phyloP scores from a whole-genome alignment of 1,284 basidiomycete species.

The Volvariella volvacea region DNA sequence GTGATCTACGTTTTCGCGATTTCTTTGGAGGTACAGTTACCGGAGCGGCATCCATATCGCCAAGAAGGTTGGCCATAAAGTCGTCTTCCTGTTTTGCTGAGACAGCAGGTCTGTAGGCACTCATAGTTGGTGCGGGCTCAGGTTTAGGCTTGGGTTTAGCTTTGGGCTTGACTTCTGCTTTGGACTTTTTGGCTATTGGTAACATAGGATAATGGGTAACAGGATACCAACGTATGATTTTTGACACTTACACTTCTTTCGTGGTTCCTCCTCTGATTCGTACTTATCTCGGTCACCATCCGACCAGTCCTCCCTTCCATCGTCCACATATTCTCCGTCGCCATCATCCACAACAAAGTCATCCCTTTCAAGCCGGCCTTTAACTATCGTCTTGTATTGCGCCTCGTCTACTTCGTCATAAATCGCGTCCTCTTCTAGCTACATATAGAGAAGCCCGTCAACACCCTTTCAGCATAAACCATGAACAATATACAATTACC shows the following conservation, averaged over 20 bases:
- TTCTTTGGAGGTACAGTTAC: slow-evolving; percentile 22
- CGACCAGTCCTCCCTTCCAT: slow-evolving; percentile 92
- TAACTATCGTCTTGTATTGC: slow-evolving; percentile 84
- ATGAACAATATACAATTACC: slow-evolving; percentile 17
- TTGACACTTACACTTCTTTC: slow-evolving; percentile 29
- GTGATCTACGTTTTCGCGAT: slow-evolving; percentile 70
- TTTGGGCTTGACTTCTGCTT: slow-evolving; percentile 28
- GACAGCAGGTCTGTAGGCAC: slow-evolving; percentile 69
- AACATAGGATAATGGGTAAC: neutral
- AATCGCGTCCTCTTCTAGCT: slow-evolving; percentile 65
- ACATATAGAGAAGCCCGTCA: neutral
- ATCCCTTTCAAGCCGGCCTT: slow-evolving; percentile 79
- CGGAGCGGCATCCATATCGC: slow-evolving; percentile 51
- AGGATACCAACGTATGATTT: neutral
- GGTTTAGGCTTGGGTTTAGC: slow-evolving; percentile 24
- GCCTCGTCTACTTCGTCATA: slow-evolving; percentile 95
- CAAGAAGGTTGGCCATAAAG: slow-evolving; percentile 78
- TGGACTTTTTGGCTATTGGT: slow-evolving; percentile 37
- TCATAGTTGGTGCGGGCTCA: slow-evolving; percentile 55
- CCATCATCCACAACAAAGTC: slow-evolving; percentile 98
- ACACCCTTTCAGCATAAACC: neutral
- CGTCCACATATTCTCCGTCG: slow-evolving; percentile 88
- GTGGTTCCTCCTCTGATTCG: slow-evolving; percentile 33
- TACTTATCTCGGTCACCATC: slow-evolving; percentile 43
- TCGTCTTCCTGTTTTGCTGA: slow-evolving; percentile 77